These are phyloP conservation scores for Corynascus novoguineensis DNA, from an alignment of 495 filamentous ascomycete species.

Conservation along the genomic window DNA sequence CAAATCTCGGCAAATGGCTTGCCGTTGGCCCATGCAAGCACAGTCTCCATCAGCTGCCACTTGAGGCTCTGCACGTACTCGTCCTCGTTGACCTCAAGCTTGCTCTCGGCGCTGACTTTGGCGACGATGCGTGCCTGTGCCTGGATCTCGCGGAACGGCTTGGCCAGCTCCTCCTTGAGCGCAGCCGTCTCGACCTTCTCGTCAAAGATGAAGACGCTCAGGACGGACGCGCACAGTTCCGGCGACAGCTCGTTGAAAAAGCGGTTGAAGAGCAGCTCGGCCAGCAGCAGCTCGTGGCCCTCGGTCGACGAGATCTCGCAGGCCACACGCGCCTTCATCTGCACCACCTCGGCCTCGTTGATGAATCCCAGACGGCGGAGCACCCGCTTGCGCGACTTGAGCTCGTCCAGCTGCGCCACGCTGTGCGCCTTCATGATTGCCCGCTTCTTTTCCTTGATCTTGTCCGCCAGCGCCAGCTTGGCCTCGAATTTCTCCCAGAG, in stretches of 20 bases:
- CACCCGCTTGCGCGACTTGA: conserved; percentile 94
- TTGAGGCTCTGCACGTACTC: conserved; percentile 87
- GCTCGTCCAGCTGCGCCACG: conserved; percentile 87
- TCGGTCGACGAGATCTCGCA: conserved; percentile 94
- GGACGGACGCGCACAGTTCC: conserved; percentile 73
- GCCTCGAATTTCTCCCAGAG: conserved; percentile 77
- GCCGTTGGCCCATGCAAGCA: conserved; percentile 89
- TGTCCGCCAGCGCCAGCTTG: conserved; percentile 67
- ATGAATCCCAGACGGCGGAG: conserved; percentile 93
- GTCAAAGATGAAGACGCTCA: conserved; percentile 95
- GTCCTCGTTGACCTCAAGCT: conserved; percentile 82
- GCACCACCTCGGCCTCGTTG: conserved; percentile 86
- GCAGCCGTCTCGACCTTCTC: conserved; percentile 76
- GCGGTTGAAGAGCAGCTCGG: conserved; percentile 89
- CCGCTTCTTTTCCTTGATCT: conserved; percentile 84
- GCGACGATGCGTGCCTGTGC: conserved; percentile 77
- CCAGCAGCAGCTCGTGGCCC: conserved; percentile 76
- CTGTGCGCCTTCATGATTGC: conserved; percentile 75
- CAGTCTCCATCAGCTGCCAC: conserved; percentile 91
- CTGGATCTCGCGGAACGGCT: conserved; percentile 80
- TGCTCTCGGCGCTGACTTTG: conserved; percentile 89
- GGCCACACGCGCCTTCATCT: conserved; percentile 91
- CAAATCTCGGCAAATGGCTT: conserved; percentile 92
- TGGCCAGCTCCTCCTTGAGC: conserved; percentile 74
- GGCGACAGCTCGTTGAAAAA: conserved; percentile 95